phyloP scores from a whole-genome alignment of 345 rosid genomes.

The Cochlearia excelsa region DNA sequence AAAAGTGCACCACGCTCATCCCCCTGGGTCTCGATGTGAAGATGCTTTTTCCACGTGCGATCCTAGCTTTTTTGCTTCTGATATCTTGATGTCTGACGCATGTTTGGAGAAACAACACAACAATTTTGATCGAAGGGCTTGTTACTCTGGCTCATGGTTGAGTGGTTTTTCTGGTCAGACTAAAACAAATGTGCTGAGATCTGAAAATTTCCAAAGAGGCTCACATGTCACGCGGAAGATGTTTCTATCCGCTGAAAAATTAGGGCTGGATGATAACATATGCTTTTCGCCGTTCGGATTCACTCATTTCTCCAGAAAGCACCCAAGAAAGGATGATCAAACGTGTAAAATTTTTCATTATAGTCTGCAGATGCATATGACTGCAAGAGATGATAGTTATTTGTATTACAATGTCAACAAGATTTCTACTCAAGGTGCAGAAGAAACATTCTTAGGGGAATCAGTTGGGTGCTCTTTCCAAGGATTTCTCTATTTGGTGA shows the following conservation, averaged over 20 bases:
- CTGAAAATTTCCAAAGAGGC: constrained; percentile 38
- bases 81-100: constrained; percentile 27
- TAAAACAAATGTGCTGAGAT: constrained; percentile 34
- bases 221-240: constrained; percentile 46
- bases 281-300: constrained; percentile 83
- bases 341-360: constrained; percentile 52
- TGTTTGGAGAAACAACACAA: constrained; percentile 32
- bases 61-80: constrained; percentile 27
- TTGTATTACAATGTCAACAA: constrained; percentile 40
- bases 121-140: constrained; percentile 36
- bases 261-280: constrained; percentile 53
- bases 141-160: constrained; percentile 38
- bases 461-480: constrained; percentile 85
- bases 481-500: constrained; percentile 82
- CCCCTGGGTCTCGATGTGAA: constrained; percentile 25
- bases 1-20: constrained; percentile 33
- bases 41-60: constrained; percentile 31
- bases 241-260: constrained; percentile 61
- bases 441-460: constrained; percentile 53
- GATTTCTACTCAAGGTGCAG: constrained; percentile 35
- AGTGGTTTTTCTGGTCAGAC: constrained; percentile 54
- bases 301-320: constrained; percentile 65
- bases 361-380: constrained; percentile 45
- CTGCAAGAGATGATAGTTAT: constrained; percentile 54
- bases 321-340: constrained; percentile 30